Evolutionary conservation across 345 rosid genomes (phyloP).

Genomic region (Eucalyptus regnans): DNA sequence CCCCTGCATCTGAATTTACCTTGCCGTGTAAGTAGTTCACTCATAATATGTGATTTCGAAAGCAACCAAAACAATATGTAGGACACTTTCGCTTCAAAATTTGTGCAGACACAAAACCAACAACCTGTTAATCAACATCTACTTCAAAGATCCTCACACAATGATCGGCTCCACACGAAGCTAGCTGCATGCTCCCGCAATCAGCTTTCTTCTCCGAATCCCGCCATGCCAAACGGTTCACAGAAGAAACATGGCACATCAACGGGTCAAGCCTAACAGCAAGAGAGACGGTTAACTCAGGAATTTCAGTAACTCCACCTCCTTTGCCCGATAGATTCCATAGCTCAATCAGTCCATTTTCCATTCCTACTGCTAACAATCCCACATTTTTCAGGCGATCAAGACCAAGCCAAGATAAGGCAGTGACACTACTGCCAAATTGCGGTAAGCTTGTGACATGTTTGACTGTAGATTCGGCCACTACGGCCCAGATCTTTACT

Average conservation of each 20-base stretch:
- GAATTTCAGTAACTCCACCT: constrained; percentile 2
- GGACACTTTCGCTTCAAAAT: not conserved
- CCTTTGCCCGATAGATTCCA: constrained; percentile 31
- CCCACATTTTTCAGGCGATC: constrained; percentile 40
- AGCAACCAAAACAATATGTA: not conserved
- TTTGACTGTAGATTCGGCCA: constrained; percentile 25
- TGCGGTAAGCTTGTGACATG: constrained; percentile 46
- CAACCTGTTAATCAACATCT: not conserved
- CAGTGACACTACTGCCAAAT: constrained; percentile 72
- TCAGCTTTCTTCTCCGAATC: constrained; percentile 17
- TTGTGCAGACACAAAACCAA: not conserved
- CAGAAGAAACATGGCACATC: constrained; percentile 76
- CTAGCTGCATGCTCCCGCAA: constrained; percentile 27
- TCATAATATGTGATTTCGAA: not conserved
- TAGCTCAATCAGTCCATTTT: constrained; percentile 61
- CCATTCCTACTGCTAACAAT: constrained; percentile 73
- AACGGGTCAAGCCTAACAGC: constrained; percentile 32
- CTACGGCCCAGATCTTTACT: constrained; percentile 81
- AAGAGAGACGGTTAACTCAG: constrained; percentile 17
- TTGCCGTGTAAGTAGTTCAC: not conserved
- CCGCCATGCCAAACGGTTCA: constrained; percentile 69
- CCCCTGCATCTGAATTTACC: not conserved
- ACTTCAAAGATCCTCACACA: constrained; percentile 70
- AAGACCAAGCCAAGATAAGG: constrained; percentile 73
- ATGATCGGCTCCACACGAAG: constrained; percentile 86